Percentiles rank a stretch among this genome's conserved stretches.
These are phyloP conservation scores for Boletus fagicola DNA, from an alignment of 768 basidiomycete genomes.

Conservation along the genomic window DNA sequence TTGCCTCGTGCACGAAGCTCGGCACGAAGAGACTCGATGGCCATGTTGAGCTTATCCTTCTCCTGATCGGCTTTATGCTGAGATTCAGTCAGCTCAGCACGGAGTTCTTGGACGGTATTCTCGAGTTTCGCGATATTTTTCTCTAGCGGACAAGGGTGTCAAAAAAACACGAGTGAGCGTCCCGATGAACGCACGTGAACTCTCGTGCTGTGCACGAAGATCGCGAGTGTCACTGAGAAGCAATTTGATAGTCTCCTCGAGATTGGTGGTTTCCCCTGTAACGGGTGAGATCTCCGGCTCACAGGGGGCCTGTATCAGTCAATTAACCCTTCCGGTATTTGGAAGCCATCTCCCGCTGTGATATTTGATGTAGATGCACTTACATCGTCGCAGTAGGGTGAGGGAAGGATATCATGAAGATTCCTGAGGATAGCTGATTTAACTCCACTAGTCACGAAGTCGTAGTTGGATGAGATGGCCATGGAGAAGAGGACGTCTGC, in stretches of 20 bases:
- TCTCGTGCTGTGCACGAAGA: conserved; percentile 5
- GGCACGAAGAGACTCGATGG: conserved; percentile 1
- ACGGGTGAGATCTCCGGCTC: background rate
- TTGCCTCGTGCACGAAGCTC: background rate
- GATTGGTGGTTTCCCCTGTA: background rate
- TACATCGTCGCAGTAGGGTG: background rate
- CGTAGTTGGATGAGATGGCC: conserved; percentile 8
- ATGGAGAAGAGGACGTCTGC: conserved; percentile 1
- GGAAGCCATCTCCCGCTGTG: too few relatives aligned
- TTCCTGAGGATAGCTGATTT: background rate
- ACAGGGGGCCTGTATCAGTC: background rate
- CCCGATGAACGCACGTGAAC: conserved; percentile 1
- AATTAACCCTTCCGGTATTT: background rate
- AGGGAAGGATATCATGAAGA: conserved; percentile 7
- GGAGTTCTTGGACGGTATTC: conserved; percentile 3
- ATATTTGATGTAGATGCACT: background rate
- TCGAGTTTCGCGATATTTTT: conserved; percentile 2
- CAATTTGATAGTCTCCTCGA: background rate
- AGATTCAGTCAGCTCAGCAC: background rate
- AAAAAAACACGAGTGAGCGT: background rate
- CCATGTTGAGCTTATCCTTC: background rate
- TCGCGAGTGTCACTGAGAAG: background rate
- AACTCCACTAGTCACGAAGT: background rate
- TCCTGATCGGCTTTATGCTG: background rate
- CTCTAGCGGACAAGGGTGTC: background rate